Percentiles rank a stretch among this genome's conserved stretches.
Conservation (phyloP, 1,284 basidiomycete genomes). For the Rhodotorula sp. region DNA sequence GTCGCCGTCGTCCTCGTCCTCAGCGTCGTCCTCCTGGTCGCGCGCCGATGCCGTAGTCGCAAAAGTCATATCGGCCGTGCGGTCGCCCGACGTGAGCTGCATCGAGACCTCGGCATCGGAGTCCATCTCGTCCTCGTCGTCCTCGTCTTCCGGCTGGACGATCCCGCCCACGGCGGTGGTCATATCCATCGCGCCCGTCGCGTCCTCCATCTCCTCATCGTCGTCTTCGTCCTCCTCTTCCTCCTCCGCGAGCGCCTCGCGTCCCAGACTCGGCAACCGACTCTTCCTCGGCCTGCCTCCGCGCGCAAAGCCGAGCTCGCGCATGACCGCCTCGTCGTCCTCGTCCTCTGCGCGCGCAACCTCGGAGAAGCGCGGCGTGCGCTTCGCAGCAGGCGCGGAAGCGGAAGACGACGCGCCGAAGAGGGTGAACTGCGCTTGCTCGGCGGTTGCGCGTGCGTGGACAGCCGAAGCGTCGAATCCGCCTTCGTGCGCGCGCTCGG, state of each 20-base stretch:
- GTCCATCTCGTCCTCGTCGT: slow-evolving; percentile 23
- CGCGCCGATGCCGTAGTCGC: slow-evolving; percentile 3
- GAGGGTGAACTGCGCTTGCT: neutral
- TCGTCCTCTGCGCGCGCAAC: slow-evolving; percentile 32
- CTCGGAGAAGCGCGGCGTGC: slow-evolving; percentile 31
- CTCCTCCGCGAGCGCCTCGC: slow-evolving; percentile 15
- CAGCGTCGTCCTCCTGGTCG: too few species aligned
- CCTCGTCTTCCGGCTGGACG: neutral
- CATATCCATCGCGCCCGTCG: slow-evolving; percentile 33
- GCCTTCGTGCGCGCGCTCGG: neutral
- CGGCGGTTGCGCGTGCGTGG: neutral
- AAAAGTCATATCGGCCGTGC: slow-evolving; percentile 20
- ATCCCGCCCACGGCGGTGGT: slow-evolving; percentile 25
- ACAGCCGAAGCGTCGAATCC: neutral
- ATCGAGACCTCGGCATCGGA: slow-evolving; percentile 35
- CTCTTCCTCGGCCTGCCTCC: slow-evolving; percentile 19
- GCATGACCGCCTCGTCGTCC: slow-evolving; percentile 38
- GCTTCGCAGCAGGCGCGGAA: neutral
- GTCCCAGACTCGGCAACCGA: neutral
- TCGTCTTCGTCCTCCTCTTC: neutral
- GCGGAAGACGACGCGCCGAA: slow-evolving; percentile 1
- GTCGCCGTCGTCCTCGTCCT: neutral
- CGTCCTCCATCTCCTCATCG: slow-evolving; percentile 11
- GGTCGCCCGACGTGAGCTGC: slow-evolving; percentile 22
- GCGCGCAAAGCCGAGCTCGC: slow-evolving; percentile 27